A percentile compares a stretch with the other conserved stretches of the same genome.
Conservation (phyloP, 768 basidiomycete genomes). For the Imleria badia region DNA sequence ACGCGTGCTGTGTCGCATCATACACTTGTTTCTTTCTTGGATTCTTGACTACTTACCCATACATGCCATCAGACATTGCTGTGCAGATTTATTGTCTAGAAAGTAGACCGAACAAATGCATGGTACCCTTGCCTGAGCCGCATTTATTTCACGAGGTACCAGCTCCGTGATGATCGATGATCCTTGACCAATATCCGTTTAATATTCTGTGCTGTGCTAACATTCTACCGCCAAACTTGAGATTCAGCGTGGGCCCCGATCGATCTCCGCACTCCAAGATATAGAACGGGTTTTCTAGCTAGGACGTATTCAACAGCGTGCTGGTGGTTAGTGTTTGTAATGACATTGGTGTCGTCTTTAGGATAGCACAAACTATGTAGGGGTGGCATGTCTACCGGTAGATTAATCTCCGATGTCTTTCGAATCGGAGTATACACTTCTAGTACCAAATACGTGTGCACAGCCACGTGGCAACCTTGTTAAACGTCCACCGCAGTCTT, state of each 20-base stretch:
- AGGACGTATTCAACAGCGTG: no score
- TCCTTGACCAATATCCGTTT: slow-evolving; percentile 1
- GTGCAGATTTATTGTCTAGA: slow-evolving; percentile 4
- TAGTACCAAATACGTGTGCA: not conserved
- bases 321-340: no score
- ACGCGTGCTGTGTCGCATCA: slow-evolving; percentile 1
- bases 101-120: slow-evolving; percentile 7
- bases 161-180: not conserved
- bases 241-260: no score
- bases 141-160: slow-evolving; percentile 6
- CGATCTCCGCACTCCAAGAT: no score
- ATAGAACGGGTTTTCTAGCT: no score
- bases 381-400: no score
- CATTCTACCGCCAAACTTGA: not conserved
- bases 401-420: no score
- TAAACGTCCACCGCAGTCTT: no score
- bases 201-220: not conserved
- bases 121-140: slow-evolving; percentile 4
- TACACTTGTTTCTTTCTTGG: slow-evolving; percentile 13
- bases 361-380: no score
- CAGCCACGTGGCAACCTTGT: slow-evolving; percentile 10
- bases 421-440: no score
- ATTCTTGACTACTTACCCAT: slow-evolving; percentile 13
- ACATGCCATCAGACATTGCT: slow-evolving; percentile 8
- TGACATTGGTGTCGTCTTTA: no score